Evolutionary conservation across 2,329 filamentous ascomycete species (phyloP).

Genomic region (Ophiosphaerella korrae): DNA sequence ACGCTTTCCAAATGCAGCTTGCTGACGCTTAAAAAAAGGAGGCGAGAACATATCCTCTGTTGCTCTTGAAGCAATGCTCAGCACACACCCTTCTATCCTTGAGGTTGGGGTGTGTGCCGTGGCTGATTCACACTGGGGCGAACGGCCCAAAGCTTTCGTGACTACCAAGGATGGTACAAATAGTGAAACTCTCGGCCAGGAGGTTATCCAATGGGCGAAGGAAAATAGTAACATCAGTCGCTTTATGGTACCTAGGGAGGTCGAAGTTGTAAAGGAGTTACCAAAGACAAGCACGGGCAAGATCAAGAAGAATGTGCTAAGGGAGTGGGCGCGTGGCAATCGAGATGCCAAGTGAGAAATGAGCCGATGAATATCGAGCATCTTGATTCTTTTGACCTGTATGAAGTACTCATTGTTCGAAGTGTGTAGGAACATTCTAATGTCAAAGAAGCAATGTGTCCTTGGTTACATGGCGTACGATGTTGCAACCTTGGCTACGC

Average conservation of each 20-base stretch:
- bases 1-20: background rate
- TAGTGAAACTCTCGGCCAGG: slow-evolving; percentile 66
- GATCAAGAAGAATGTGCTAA: slow-evolving; percentile 89
- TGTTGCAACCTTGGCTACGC: no score
- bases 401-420: background rate
- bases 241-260: slow-evolving; percentile 81
- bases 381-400: background rate
- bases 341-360: background rate
- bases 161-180: slow-evolving; percentile 66
- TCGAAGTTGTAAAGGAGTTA: slow-evolving; percentile 81
- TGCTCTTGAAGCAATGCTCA: slow-evolving; percentile 86
- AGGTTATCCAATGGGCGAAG: slow-evolving; percentile 86
- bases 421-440: background rate
- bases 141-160: slow-evolving; percentile 91
- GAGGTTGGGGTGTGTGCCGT: slow-evolving; percentile 92
- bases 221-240: slow-evolving; percentile 78
- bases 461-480: background rate
- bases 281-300: slow-evolving; percentile 98
- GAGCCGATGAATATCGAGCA: background rate
- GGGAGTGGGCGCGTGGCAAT: slow-evolving; percentile 77
- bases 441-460: background rate
- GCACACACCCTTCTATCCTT: slow-evolving; percentile 84
- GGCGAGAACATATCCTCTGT: slow-evolving; percentile 97
- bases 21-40: slow-evolving; percentile 56
- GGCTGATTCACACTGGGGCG: slow-evolving; percentile 88